These are phyloP conservation scores for Populus davidiana DNA, from an alignment of 345 rosid species.

Conservation along the genomic window DNA sequence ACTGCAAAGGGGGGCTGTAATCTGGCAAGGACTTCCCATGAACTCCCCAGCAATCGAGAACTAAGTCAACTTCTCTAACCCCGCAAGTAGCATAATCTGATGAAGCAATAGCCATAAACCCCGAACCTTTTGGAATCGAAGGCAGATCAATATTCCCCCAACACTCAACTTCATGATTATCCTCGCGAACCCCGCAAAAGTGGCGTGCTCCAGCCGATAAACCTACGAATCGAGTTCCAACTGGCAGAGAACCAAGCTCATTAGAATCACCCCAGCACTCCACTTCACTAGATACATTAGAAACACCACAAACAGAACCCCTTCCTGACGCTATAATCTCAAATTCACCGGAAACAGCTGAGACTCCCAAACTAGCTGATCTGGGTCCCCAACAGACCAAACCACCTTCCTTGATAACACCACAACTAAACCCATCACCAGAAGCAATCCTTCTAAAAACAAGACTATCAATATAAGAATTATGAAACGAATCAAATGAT, in stretches of 20 bases:
- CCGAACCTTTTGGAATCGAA: slow-evolving; percentile 58
- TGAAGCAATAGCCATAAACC: slow-evolving; percentile 80
- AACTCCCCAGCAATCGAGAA: slow-evolving; percentile 76
- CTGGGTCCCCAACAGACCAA: slow-evolving; percentile 86
- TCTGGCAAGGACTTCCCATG: slow-evolving; percentile 41
- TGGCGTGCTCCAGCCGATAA: slow-evolving; percentile 69
- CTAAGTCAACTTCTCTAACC: slow-evolving; percentile 75
- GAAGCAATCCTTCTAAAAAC: slow-evolving; percentile 58
- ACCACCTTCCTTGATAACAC: slow-evolving; percentile 68
- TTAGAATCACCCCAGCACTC: slow-evolving; percentile 63
- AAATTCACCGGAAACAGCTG: slow-evolving; percentile 37
- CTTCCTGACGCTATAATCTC: slow-evolving; percentile 54
- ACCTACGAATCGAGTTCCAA: slow-evolving; percentile 43
- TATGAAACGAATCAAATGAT: too few species aligned
- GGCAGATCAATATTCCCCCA: slow-evolving; percentile 74
- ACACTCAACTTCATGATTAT: slow-evolving; percentile 76
- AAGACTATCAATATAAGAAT: slow-evolving; percentile 39
- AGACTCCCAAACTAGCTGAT: slow-evolving; percentile 41
- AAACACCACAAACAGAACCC: slow-evolving; percentile 58
- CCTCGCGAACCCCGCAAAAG: slow-evolving; percentile 79
- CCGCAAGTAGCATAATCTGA: slow-evolving; percentile 76
- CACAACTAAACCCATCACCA: slow-evolving; percentile 91
- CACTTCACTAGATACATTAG: slow-evolving; percentile 41
- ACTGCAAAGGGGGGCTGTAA: slow-evolving; percentile 75
- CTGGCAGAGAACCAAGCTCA: slow-evolving; percentile 33